These are phyloP conservation scores for Chrysoporthe puriensis DNA, from an alignment of 2,329 filamentous ascomycete species.

Conservation along the genomic window DNA sequence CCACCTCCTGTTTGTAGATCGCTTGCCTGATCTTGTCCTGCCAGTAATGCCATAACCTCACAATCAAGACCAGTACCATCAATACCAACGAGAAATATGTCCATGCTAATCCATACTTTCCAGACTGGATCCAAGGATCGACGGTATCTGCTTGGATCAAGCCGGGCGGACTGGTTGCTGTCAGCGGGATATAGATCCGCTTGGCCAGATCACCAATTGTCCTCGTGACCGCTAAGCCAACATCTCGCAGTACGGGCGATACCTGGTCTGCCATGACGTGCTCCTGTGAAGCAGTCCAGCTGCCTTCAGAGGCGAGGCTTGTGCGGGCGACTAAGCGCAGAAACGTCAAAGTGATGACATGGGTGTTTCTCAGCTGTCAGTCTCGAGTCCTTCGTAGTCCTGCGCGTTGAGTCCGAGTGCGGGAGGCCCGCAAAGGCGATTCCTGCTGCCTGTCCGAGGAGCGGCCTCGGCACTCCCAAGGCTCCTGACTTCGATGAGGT, in stretches of 20 bases:
- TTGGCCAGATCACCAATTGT: slow-evolving; percentile 48
- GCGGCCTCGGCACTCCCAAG: too few species aligned
- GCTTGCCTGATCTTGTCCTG: slow-evolving; percentile 92
- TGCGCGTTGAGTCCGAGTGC: not conserved
- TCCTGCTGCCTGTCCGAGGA: not conserved
- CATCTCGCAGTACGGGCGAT: slow-evolving; percentile 36
- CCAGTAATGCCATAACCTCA: slow-evolving; percentile 86
- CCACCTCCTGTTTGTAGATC: slow-evolving; percentile 80
- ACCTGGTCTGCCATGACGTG: slow-evolving; percentile 46
- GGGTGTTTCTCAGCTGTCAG: not conserved
- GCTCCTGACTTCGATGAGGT: too few species aligned
- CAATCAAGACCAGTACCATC: slow-evolving; percentile 65
- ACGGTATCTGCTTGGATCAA: slow-evolving; percentile 64
- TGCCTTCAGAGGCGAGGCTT: slow-evolving; percentile 12
- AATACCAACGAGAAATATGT: slow-evolving; percentile 84
- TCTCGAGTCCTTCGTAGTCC: not conserved
- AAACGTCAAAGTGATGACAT: slow-evolving; percentile 17
- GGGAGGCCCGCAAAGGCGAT: not conserved
- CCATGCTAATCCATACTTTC: slow-evolving; percentile 86
- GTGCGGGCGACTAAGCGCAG: slow-evolving; percentile 27
- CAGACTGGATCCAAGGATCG: slow-evolving; percentile 81
- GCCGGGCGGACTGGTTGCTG: slow-evolving; percentile 62
- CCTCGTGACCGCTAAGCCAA: slow-evolving; percentile 39
- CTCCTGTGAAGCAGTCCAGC: slow-evolving; percentile 26
- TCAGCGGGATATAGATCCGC: slow-evolving; percentile 64